A percentile compares a stretch with the other conserved stretches of the same genome.
Conservation (phyloP, 2,329 filamentous ascomycete species). For the Lasiodiplodia theobromae region DNA sequence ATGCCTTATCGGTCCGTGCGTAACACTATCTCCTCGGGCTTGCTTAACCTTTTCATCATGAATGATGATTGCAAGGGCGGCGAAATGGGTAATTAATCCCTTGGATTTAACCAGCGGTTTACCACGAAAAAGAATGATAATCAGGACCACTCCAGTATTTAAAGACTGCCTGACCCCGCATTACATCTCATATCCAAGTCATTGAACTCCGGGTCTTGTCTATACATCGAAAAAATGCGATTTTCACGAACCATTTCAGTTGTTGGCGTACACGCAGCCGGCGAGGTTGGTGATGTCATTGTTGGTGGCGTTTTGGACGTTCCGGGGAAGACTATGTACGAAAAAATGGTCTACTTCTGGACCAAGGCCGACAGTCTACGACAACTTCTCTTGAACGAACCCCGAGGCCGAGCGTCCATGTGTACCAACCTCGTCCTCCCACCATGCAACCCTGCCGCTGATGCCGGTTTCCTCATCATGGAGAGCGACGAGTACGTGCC, state of each 20-base stretch:
- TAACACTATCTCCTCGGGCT: too few species aligned
- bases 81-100: too few species aligned
- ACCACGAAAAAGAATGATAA: too few species aligned
- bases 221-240: neutral
- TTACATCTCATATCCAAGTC: too few species aligned
- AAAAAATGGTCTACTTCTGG: neutral
- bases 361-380: neutral
- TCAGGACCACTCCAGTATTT: too few species aligned
- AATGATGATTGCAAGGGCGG: too few species aligned
- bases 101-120: too few species aligned
- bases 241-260: neutral
- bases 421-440: neutral
- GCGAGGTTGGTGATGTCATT: neutral
- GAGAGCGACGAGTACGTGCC: conserved; percentile 4
- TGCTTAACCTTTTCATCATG: too few species aligned
- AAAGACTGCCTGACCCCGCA: too few species aligned
- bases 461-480: neutral
- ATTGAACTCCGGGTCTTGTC: neutral
- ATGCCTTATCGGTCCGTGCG: too few species aligned
- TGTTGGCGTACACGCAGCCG: neutral
- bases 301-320: neutral
- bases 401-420: neutral
- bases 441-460: neutral
- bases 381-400: neutral
- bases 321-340: neutral